phyloP scores from a whole-genome alignment of 1,139 yeast species.

The Lodderomyces jiufengensis region DNA sequence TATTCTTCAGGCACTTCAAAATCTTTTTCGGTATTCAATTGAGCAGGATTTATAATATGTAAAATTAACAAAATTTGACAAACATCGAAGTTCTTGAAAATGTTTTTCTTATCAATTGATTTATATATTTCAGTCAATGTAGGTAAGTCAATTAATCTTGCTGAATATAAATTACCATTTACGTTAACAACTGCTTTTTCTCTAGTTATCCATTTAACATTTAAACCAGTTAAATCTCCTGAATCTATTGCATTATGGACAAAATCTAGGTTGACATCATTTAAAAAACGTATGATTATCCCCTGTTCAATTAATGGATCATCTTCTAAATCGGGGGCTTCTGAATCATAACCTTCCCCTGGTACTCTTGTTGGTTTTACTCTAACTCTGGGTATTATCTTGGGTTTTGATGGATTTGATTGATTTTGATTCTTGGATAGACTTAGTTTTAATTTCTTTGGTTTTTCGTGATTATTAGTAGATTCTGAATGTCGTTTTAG shows the following conservation, averaged over 20 bases:
- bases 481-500: conserved; percentile 5
- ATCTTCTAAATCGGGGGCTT: conserved; percentile 93
- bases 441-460: conserved; percentile 22
- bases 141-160: conserved; percentile 85
- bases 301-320: conserved; percentile 93
- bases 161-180: conserved; percentile 64
- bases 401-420: conserved; percentile 15
- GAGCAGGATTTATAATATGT: conserved; percentile 50
- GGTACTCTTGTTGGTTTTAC: conserved; percentile 83
- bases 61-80: conserved; percentile 82
- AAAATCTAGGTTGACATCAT: conserved; percentile 74
- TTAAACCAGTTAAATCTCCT: conserved; percentile 72
- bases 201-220: conserved; percentile 77
- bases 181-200: conserved; percentile 68
- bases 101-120: conserved; percentile 83
- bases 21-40: conserved; percentile 36
- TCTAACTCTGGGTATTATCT: conserved; percentile 57
- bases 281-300: conserved; percentile 69
- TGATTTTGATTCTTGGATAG: conserved; percentile 15
- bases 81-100: conserved; percentile 82
- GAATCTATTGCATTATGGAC: conserved; percentile 77
- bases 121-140: conserved; percentile 85
- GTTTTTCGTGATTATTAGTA: conserved; percentile 14
- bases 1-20: conserved; percentile 40
- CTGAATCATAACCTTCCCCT: conserved; percentile 96